A percentile compares a stretch with the other conserved stretches of the same genome.
phyloP scores from a whole-genome alignment of 2,329 filamentous ascomycete genomes.

The Claviceps monticola region DNA sequence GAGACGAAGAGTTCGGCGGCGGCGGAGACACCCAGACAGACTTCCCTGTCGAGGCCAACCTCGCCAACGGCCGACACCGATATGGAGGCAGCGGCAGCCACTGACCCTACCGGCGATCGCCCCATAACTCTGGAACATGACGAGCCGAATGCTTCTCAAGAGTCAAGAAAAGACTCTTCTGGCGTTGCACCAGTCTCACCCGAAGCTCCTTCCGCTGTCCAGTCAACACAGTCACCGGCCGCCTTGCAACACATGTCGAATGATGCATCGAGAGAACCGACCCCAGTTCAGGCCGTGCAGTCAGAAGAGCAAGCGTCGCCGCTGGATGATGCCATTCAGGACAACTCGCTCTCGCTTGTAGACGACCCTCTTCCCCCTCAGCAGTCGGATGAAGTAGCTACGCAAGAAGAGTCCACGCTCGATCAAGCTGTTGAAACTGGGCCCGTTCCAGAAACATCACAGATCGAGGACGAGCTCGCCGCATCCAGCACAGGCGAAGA shows the following conservation, averaged over 20 bases:
- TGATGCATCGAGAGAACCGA: neutral
- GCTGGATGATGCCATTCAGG: neutral
- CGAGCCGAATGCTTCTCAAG: neutral
- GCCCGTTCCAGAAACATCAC: constrained; percentile 11
- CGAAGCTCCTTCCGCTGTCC: neutral
- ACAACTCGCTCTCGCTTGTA: neutral
- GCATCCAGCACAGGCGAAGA: too few relatives aligned
- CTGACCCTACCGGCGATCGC: neutral
- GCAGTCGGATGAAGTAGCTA: neutral
- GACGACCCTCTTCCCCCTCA: neutral
- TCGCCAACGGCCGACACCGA: constrained; percentile 8
- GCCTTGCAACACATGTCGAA: neutral
- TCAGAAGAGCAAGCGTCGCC: neutral
- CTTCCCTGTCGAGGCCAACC: constrained; percentile 7
- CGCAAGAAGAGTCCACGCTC: neutral
- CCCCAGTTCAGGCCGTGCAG: neutral
- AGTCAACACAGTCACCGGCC: neutral
- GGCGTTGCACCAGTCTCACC: neutral
- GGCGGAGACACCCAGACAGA: neutral
- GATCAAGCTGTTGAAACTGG: neutral
- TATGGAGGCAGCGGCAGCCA: neutral
- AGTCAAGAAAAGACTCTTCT: neutral
- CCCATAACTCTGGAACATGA: neutral
- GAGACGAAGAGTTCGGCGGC: constrained; percentile 9
- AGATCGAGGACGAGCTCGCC: constrained; percentile 11